These are phyloP conservation scores for Colletotrichum lentis DNA, from an alignment of 2,329 filamentous ascomycete genomes.

Conservation along the genomic window DNA sequence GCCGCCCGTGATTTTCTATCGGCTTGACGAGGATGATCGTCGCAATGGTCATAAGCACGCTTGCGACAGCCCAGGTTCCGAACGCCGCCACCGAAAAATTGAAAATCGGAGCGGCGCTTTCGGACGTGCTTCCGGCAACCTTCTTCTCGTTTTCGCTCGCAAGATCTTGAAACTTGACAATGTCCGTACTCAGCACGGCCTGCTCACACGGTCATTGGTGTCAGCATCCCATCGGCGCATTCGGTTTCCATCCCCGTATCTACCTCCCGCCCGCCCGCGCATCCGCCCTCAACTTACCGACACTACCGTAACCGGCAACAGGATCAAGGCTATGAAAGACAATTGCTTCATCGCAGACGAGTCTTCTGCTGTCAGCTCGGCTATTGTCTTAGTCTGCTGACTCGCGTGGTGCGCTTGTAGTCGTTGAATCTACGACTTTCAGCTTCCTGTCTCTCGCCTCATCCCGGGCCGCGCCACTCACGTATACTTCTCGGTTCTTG, in stretches of 20 bases:
- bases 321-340: constrained; percentile 26
- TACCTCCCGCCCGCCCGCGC: constrained; percentile 1
- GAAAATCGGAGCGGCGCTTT: constrained; percentile 11
- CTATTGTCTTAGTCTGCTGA: constrained; percentile 27
- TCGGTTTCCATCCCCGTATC: not conserved
- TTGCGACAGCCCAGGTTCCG: constrained; percentile 30
- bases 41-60: constrained; percentile 28
- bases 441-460: not conserved
- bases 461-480: not conserved
- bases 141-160: constrained; percentile 27
- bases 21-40: constrained; percentile 22
- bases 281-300: constrained; percentile 20
- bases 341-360: constrained; percentile 33
- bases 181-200: constrained; percentile 34
- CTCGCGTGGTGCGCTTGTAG: constrained; percentile 31
- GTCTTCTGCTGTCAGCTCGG: constrained; percentile 27
- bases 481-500: constrained; percentile 31
- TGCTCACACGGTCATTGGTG: constrained; percentile 4
- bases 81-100: constrained; percentile 33
- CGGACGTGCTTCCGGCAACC: not conserved
- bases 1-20: constrained; percentile 4
- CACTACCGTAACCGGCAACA: constrained; percentile 31
- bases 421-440: constrained; percentile 25
- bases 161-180: constrained; percentile 36
- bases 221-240: constrained; percentile 20